These are phyloP conservation scores for Cardamine chenopodiifolia DNA, from an alignment of 345 rosid genomes.

Conservation along the genomic window DNA sequence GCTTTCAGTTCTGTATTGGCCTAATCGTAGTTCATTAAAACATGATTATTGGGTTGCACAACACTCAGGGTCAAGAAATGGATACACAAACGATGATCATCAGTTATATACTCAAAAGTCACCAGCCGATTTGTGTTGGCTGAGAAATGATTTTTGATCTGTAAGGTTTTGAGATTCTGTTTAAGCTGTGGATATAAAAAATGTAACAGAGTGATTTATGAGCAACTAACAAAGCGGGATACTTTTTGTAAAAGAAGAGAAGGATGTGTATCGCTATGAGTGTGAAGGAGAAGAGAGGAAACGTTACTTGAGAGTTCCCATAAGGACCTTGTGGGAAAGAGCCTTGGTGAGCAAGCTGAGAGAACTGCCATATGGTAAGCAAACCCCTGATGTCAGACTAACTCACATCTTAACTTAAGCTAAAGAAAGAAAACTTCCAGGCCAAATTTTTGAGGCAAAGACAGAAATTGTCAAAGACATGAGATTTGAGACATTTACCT, in stretches of 20 bases:
- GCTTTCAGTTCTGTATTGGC: neutral
- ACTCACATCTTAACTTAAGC: neutral
- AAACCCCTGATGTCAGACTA: slow-evolving; percentile 13
- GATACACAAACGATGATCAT: neutral
- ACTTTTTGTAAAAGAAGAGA: neutral
- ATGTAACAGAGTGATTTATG: neutral
- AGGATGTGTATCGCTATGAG: neutral
- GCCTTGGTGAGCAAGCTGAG: slow-evolving; percentile 67
- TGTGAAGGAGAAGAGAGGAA: slow-evolving; percentile 30
- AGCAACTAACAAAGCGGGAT: neutral
- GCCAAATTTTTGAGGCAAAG: neutral
- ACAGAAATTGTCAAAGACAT: neutral
- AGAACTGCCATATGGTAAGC: slow-evolving; percentile 29
- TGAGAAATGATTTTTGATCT: slow-evolving; percentile 1
- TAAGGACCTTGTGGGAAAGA: slow-evolving; percentile 57
- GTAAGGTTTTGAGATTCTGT: neutral
- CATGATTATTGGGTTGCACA: neutral
- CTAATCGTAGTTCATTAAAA: slow-evolving; percentile 8
- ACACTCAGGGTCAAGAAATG: neutral
- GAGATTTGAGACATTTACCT: slow-evolving; percentile 47
- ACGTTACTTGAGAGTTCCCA: slow-evolving; percentile 63
- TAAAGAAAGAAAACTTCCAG: neutral
- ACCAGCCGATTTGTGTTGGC: neutral
- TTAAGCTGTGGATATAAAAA: neutral
- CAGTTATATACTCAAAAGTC: neutral